Conservation (phyloP, 148 eudicot genomes). For the Vaccinium vitisidaea region DNA sequence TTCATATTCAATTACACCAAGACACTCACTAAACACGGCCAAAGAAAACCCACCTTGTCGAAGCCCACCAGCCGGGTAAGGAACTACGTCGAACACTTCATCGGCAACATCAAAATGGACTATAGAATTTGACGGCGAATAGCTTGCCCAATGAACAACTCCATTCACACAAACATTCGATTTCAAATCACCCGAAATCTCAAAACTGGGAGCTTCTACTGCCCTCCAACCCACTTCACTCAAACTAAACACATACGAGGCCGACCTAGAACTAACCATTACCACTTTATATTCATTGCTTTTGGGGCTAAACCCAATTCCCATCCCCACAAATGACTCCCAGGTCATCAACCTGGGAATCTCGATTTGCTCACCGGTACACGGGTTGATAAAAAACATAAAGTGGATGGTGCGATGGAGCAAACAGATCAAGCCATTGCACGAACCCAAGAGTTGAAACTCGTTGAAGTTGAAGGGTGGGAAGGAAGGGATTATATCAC, state of each 20-base stretch:
- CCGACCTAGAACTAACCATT: neutral
- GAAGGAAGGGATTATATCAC: neutral
- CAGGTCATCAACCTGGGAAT: neutral
- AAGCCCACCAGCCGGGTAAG: neutral
- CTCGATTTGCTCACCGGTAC: neutral
- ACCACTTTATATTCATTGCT: neutral
- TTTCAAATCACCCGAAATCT: neutral
- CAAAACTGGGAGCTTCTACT: neutral
- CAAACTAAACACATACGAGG: neutral
- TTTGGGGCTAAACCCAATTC: neutral
- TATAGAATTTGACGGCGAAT: neutral
- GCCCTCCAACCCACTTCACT: neutral
- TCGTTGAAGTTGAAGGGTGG: neutral
- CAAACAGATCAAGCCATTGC: slow-evolving; percentile 10
- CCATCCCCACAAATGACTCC: neutral
- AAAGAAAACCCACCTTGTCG: neutral
- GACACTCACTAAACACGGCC: neutral
- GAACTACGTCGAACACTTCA: neutral
- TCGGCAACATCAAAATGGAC: neutral
- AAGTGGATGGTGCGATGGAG: neutral
- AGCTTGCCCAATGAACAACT: neutral
- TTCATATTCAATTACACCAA: neutral
- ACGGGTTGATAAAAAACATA: neutral
- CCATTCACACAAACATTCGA: neutral
- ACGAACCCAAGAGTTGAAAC: neutral